These are phyloP conservation scores for Mollisiaceae sp. DNA, from an alignment of 2,329 filamentous ascomycete species.

Conservation along the genomic window DNA sequence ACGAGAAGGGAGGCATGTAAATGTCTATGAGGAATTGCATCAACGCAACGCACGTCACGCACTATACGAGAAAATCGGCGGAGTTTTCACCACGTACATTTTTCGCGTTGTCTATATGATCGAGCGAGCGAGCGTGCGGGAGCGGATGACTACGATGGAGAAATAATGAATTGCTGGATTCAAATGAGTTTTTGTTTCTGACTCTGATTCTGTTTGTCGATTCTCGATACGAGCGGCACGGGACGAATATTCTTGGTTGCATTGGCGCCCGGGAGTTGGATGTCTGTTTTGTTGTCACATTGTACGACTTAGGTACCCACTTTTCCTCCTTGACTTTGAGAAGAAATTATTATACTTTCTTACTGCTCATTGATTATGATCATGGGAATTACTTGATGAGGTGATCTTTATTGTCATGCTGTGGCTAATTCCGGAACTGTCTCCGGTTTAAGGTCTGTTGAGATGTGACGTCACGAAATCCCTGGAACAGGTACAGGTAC, in stretches of 20 bases:
- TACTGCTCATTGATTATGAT: no score
- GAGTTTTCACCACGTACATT: not conserved
- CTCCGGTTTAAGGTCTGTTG: not conserved
- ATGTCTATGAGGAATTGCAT: no score
- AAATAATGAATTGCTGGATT: not conserved
- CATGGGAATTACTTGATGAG: no score
- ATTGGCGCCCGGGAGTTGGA: not conserved
- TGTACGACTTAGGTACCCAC: constrained; percentile 6
- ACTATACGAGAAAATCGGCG: not conserved
- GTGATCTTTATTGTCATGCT: not conserved
- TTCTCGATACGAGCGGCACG: not conserved
- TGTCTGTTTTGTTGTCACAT: not conserved
- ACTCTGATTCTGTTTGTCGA: no score
- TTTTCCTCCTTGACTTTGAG: not conserved
- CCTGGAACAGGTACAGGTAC: not conserved
- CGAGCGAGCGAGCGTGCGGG: not conserved
- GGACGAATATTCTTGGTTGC: constrained; percentile 1
- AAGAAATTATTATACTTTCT: not conserved
- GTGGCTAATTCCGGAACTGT: not conserved
- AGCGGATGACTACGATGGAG: not conserved
- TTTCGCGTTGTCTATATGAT: constrained; percentile 1
- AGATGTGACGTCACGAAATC: not conserved
- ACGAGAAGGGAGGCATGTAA: not conserved
- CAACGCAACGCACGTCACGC: no score
- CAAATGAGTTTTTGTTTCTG: not conserved